Conservation (phyloP, 208 protist genomes). For the Trichomonas tenax region DNA sequence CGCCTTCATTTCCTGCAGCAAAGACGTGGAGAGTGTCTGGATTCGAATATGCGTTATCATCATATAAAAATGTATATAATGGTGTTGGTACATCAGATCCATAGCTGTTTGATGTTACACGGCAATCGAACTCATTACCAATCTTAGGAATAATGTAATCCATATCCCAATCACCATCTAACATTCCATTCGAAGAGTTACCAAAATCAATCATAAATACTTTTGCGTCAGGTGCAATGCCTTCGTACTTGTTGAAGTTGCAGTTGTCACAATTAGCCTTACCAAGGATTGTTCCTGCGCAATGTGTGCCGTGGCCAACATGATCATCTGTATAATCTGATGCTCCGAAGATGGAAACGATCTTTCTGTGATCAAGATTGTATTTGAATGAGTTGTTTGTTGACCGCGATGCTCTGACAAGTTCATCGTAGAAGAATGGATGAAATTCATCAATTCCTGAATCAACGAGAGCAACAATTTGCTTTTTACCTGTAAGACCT, state of each 20-base stretch:
- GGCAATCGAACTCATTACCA: neutral
- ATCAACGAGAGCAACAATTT: neutral
- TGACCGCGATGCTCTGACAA: neutral
- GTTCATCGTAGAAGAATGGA: neutral
- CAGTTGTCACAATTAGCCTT: neutral
- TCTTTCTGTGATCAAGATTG: neutral
- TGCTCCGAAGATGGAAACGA: neutral
- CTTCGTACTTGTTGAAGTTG: neutral
- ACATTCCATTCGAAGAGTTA: too few species aligned
- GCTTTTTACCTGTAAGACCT: neutral
- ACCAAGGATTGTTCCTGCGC: neutral
- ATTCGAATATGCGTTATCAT: neutral
- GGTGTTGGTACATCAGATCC: neutral
- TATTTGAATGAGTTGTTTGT: neutral
- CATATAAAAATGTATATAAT: neutral
- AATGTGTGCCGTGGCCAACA: neutral
- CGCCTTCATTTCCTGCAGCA: neutral
- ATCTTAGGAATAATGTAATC: neutral
- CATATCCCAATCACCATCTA: neutral
- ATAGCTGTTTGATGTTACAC: neutral
- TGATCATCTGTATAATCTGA: neutral
- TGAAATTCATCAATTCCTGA: neutral
- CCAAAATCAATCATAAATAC: neutral
- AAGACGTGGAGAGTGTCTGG: neutral
- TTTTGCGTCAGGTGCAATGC: neutral